A percentile compares a stretch with the other conserved stretches of the same genome.
Conservation (phyloP, 1,284 basidiomycete genomes). For the Butyriboletus appendiculatus region DNA sequence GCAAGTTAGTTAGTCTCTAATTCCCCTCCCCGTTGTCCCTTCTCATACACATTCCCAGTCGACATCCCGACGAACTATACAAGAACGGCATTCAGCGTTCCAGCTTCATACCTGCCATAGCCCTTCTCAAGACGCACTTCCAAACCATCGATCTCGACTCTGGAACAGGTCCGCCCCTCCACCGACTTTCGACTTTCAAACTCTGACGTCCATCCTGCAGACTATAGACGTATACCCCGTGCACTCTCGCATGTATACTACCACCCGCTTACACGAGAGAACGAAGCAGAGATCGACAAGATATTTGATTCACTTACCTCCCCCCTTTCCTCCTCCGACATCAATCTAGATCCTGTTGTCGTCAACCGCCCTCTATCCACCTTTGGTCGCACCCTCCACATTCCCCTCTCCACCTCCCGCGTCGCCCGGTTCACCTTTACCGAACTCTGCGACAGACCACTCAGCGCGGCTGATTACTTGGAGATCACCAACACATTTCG, state of each 20-base stretch:
- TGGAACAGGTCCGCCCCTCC: constrained; percentile 70
- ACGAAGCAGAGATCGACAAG: constrained; percentile 74
- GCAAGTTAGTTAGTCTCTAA: constrained; percentile 83
- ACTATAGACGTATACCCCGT: constrained; percentile 90
- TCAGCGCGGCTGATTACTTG: constrained; percentile 95
- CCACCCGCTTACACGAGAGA: constrained; percentile 71
- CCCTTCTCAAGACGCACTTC: constrained; percentile 87
- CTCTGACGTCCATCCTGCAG: constrained; percentile 43
- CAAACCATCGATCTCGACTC: constrained; percentile 92
- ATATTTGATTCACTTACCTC: constrained; percentile 76
- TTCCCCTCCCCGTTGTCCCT: not conserved
- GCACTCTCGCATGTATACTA: constrained; percentile 93
- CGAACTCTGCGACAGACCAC: constrained; percentile 86
- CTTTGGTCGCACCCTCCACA: constrained; percentile 84
- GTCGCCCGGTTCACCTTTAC: constrained; percentile 89
- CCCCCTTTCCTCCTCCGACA: constrained; percentile 34
- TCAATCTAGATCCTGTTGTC: constrained; percentile 53
- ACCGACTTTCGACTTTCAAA: not conserved
- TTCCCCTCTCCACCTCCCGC: constrained; percentile 79
- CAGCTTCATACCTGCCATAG: constrained; percentile 96
- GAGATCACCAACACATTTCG: constrained; percentile 89
- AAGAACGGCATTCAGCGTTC: constrained; percentile 98
- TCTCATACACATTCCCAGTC: constrained; percentile 52
- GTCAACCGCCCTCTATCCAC: constrained; percentile 70
- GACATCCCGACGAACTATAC: constrained; percentile 96